Percentiles rank a stretch among this genome's conserved stretches.
These are phyloP conservation scores for Taxillus chinensis DNA, from an alignment of 164 flowering plant species.

Conservation along the genomic window DNA sequence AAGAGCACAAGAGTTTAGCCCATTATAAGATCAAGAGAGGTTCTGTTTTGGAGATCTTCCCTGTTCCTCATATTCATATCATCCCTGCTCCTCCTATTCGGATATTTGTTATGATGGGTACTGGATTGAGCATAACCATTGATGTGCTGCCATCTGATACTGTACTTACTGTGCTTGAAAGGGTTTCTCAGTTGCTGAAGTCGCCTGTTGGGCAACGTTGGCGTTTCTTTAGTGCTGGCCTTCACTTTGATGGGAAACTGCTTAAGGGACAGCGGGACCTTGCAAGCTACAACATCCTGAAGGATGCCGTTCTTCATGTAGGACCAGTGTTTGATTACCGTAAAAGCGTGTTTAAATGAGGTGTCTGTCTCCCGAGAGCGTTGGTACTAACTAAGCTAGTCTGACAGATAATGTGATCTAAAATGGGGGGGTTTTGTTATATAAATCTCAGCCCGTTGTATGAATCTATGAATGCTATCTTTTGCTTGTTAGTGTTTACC, in stretches of 20 bases:
- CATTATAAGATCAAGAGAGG: conserved; percentile 12
- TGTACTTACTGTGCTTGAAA: background rate
- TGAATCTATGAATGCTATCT: too few relatives aligned
- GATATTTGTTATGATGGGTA: conserved; percentile 13
- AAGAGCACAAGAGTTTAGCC: conserved; percentile 13
- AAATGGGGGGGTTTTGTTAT: too few relatives aligned
- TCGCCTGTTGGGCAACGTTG: background rate
- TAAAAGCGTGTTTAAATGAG: background rate
- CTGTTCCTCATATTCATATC: too few relatives aligned
- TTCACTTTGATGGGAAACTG: background rate
- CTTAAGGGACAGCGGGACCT: background rate
- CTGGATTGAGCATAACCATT: background rate
- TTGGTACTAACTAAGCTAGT: too few relatives aligned
- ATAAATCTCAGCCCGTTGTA: too few relatives aligned
- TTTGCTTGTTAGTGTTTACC: too few relatives aligned
- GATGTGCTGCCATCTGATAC: background rate
- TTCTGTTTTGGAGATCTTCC: conserved; percentile 8
- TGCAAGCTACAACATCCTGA: background rate
- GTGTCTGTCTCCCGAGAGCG: too few relatives aligned
- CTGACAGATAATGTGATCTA: too few relatives aligned
- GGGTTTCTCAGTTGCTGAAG: background rate
- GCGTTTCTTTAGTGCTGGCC: background rate
- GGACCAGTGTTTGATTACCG: background rate
- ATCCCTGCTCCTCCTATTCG: conserved; percentile 1
- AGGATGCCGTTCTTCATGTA: background rate